Conservation (phyloP, 73 alveolate species). For the Breviolum minutum region DNA sequence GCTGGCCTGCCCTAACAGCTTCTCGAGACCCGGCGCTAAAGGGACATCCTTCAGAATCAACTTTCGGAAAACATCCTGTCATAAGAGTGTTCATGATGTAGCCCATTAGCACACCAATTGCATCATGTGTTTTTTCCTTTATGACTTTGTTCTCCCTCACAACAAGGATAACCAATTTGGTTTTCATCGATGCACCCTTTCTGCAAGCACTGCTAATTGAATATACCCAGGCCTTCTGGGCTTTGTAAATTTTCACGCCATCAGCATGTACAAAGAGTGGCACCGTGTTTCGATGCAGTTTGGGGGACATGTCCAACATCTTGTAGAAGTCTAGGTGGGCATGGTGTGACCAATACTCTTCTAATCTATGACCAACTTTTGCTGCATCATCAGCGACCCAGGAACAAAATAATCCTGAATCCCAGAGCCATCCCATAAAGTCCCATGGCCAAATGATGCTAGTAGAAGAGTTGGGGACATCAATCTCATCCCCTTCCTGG, state of each 20-base stretch:
- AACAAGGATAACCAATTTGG: neutral
- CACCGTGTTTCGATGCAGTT: neutral
- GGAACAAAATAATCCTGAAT: neutral
- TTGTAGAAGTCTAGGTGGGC: neutral
- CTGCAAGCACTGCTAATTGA: neutral
- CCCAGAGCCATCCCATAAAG: neutral
- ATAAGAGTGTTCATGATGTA: neutral
- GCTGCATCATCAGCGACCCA: neutral
- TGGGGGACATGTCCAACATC: neutral
- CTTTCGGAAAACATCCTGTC: neutral
- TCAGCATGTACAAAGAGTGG: neutral
- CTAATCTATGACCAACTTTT: neutral
- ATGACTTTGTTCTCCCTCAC: neutral
- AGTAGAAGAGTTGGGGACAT: neutral
- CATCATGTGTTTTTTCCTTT: constrained; percentile 20
- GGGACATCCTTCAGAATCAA: neutral
- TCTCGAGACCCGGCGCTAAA: neutral
- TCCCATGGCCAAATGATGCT: constrained; percentile 50
- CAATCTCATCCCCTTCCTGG: neutral
- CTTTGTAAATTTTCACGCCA: neutral
- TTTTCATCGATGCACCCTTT: neutral
- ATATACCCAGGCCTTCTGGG: neutral
- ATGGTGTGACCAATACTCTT: neutral
- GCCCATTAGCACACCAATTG: neutral
- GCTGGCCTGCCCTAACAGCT: neutral